Evolutionary conservation across 75 land plant genomes (phyloP).

Genomic region (Sequoiadendron giganteum): DNA sequence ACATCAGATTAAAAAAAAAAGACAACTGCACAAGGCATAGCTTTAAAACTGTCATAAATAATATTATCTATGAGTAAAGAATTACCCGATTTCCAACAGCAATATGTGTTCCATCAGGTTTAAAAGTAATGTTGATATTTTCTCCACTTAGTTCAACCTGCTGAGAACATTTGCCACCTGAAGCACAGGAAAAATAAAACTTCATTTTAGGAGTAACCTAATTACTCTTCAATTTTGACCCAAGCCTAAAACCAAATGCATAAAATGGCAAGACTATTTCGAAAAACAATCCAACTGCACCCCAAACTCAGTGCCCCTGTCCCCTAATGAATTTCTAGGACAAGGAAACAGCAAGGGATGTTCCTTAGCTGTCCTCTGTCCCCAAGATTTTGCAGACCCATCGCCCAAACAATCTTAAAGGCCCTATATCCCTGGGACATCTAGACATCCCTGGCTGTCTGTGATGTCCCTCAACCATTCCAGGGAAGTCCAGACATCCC

Average conservation of each 20-base stretch:
- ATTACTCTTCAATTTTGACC: neutral
- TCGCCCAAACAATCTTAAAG: too few relatives aligned
- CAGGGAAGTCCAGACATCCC: too few relatives aligned
- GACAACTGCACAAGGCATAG: neutral
- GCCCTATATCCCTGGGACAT: too few relatives aligned
- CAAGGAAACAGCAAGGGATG: too few relatives aligned
- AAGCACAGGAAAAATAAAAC: neutral
- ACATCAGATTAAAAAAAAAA: neutral
- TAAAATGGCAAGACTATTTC: too few relatives aligned
- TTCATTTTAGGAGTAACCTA: neutral
- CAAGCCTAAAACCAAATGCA: neutral
- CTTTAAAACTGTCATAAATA: neutral
- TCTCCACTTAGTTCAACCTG: slow-evolving; percentile 97
- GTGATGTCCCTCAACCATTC: too few relatives aligned
- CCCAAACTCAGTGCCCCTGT: too few relatives aligned
- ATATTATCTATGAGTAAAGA: neutral
- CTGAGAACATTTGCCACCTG: slow-evolving; percentile 97
- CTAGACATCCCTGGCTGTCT: too few relatives aligned
- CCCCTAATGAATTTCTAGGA: too few relatives aligned
- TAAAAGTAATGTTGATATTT: slow-evolving; percentile 93
- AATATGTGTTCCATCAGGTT: slow-evolving; percentile 92
- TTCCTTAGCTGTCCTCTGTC: too few relatives aligned
- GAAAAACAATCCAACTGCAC: too few relatives aligned
- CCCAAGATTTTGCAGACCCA: too few relatives aligned
- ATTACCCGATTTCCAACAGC: slow-evolving; percentile 96